Conservation (phyloP, 441 rosid species). For the Manihot esculenta region DNA sequence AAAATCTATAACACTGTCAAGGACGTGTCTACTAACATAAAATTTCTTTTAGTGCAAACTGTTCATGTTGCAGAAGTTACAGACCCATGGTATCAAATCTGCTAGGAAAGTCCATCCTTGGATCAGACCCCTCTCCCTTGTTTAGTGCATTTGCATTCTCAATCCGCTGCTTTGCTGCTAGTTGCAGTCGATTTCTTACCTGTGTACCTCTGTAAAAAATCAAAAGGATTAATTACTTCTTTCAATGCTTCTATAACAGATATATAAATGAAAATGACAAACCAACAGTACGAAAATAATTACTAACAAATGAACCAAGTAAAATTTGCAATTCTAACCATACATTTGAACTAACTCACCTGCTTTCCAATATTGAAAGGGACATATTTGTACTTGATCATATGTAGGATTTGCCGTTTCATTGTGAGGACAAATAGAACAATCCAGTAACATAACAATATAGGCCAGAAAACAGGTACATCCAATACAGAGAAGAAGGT, state of each 20-base stretch:
- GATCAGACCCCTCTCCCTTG: neutral
- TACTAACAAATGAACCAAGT: neutral
- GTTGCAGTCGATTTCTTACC: slow-evolving; percentile 16
- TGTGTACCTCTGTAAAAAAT: slow-evolving; percentile 12
- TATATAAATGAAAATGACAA: neutral
- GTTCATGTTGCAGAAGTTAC: neutral
- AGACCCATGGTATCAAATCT: neutral
- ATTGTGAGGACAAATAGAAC: slow-evolving; percentile 58
- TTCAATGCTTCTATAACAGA: neutral
- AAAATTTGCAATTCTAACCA: neutral
- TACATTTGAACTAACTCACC: slow-evolving; percentile 1
- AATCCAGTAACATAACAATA: slow-evolving; percentile 56
- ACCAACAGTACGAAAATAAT: neutral
- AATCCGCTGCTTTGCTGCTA: slow-evolving; percentile 14
- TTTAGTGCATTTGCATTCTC: slow-evolving; percentile 10
- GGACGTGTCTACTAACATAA: neutral
- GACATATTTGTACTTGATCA: slow-evolving; percentile 60
- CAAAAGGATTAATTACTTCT: neutral
- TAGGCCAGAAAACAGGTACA: slow-evolving; percentile 44
- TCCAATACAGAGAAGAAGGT: slow-evolving; percentile 23
- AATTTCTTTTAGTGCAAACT: neutral
- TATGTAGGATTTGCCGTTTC: slow-evolving; percentile 65
- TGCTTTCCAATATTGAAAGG: slow-evolving; percentile 19
- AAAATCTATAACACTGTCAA: neutral
- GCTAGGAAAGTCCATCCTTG: neutral